These are phyloP conservation scores for Tetrahymena borealis DNA, from an alignment of 73 alveolate species.

Conservation along the genomic window DNA sequence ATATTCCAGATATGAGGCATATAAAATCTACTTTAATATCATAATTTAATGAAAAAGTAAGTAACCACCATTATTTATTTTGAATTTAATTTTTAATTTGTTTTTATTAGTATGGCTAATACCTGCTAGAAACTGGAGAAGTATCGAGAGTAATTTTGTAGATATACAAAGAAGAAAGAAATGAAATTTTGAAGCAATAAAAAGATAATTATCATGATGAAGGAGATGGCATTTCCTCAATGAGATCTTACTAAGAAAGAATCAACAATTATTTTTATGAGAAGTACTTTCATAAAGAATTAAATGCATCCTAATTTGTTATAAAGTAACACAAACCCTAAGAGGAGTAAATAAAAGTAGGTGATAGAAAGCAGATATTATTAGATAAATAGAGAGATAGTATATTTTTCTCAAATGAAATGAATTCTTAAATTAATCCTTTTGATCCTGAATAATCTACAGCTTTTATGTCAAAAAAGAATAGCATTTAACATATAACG, in stretches of 20 bases:
- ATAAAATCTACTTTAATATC: neutral
- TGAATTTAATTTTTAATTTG: too few relatives aligned
- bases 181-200: neutral
- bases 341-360: neutral
- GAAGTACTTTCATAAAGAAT: neutral
- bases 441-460: neutral
- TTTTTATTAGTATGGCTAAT: neutral
- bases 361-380: neutral
- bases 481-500: neutral
- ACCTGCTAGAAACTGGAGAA: neutral
- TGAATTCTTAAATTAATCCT: neutral
- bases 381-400: neutral
- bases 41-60: neutral
- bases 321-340: neutral
- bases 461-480: neutral
- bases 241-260: neutral
- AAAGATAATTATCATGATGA: neutral
- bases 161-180: neutral
- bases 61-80: neutral
- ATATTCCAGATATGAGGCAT: neutral
- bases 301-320: neutral
- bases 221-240: neutral
- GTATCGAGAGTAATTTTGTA: neutral
- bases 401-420: neutral
- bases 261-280: neutral